Percentiles rank a stretch among this genome's conserved stretches.
Evolutionary conservation across 257 asterid genomes (phyloP).

Genomic region (Primulina tabacum): DNA sequence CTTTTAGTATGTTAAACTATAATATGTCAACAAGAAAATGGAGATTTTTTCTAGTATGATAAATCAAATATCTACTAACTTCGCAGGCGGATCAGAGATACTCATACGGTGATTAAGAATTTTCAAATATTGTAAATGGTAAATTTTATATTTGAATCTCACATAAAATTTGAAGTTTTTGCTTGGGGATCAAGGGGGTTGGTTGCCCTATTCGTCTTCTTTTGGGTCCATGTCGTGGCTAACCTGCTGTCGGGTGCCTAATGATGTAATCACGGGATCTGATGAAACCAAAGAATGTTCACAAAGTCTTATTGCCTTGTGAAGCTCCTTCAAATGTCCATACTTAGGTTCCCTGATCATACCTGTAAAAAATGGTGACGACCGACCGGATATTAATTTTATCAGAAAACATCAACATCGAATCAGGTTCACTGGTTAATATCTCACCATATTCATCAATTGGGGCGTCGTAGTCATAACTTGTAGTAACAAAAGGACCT

Average conservation of each 20-base stretch:
- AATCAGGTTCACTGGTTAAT: background rate
- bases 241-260: conserved; percentile 93
- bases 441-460: conserved; percentile 74
- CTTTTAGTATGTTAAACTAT: no score
- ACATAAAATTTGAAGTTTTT: no score
- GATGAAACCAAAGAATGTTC: conserved; percentile 77
- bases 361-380: conserved; percentile 37
- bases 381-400: no score
- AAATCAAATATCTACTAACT: no score
- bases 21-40: background rate
- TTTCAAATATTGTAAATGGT: no score
- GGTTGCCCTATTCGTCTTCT: no score
- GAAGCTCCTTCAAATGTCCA: conserved; percentile 89
- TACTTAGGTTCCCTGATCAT: conserved; percentile 83
- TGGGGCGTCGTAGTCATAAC: conserved; percentile 96
- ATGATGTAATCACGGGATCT: conserved; percentile 70
- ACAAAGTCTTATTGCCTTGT: conserved; percentile 70
- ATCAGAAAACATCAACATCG: background rate
- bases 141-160: no score
- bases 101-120: no score
- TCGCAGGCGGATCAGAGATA: no score
- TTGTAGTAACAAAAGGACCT: conserved; percentile 85
- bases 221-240: no score
- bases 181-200: no score
- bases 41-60: no score